Conservation (phyloP, 139 green algal genomes). For the Eudorina sp. region DNA sequence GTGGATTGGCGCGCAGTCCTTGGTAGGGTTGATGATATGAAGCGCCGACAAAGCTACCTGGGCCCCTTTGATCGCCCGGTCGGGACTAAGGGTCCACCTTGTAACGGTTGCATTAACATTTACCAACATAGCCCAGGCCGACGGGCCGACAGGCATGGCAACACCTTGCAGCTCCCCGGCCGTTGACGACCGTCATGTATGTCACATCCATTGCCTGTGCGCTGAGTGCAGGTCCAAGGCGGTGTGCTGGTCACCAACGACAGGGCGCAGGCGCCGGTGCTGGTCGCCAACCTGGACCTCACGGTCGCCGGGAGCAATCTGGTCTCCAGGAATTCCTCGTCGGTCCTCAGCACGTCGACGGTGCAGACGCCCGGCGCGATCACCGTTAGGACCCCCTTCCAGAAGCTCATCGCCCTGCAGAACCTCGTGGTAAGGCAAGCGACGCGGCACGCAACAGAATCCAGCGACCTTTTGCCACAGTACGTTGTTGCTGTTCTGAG, state of each 20-base stretch:
- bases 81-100: too few species aligned
- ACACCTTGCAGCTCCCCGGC: too few species aligned
- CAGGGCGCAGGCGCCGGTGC: background rate
- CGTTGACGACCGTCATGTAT: too few species aligned
- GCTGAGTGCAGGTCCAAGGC: constrained; percentile 1
- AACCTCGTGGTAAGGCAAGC: constrained; percentile 13
- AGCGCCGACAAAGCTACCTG: background rate
- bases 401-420: background rate
- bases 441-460: too few species aligned
- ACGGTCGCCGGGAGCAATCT: background rate
- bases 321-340: background rate
- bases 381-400: background rate
- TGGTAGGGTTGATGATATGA: background rate
- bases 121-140: too few species aligned
- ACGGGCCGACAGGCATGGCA: too few species aligned
- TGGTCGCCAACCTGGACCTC: constrained; percentile 11
- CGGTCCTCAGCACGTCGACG: background rate
- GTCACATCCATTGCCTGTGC: background rate
- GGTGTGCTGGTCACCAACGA: constrained; percentile 11
- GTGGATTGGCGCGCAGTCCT: too few species aligned
- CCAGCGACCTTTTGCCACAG: too few species aligned
- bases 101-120: too few species aligned
- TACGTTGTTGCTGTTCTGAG: too few species aligned
- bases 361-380: background rate
- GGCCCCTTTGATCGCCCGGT: background rate